Base-by-base conservation (phyloP, 2,329 filamentous ascomycete species). In the Phyllosticta citribraziliensis region DNA sequence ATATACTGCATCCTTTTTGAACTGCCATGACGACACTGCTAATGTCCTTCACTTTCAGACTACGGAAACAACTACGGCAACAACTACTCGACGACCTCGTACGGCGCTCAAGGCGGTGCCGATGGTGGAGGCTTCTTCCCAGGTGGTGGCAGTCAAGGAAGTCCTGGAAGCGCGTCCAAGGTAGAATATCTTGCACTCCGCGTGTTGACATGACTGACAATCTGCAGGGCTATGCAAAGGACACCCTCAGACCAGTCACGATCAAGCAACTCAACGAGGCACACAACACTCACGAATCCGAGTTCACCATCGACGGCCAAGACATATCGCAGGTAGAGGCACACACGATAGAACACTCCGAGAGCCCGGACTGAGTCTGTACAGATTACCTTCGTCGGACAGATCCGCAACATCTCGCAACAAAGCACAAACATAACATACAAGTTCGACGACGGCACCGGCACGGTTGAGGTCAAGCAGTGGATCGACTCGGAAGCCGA, bases 401-500 rank as follows among this genome's bases (percentile, higher is more conserved):
- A 97, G 80, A 87, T 99, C 68, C 90, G 91, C 72, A 86, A 86
- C 75, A 86, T 97, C 75, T 88, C 85, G 71, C 82, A 84, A n/a
- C 91, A 96, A 77, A 84, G 88, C 51, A 97, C 93, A 66, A 95
- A 96, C 77, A 86, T 91, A 67, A 96, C 90, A 54, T 96, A 95
- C 82, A 89, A 87, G 70, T 80, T 99, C 68, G 94, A 99, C 76
- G 94, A 99, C 75, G 94, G 94, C 72, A 99, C 95, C 1, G 92
- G 91, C 63, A 82, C 86, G 64, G 87, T 97, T 68, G 95, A 99
- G 75, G 92, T 91, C 66, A 95, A 94, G 79, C 86, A 88, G 73
- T 96, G 89, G 88, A 81, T 89, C 62, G 88, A 93, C 75, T 76
- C 81, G 66, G 83, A 85, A 69, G 70, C 75, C 63, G 66, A 74